Evolutionary conservation across 805 yeast species (phyloP).

Genomic region (Danielozyma ontarioensis): DNA sequence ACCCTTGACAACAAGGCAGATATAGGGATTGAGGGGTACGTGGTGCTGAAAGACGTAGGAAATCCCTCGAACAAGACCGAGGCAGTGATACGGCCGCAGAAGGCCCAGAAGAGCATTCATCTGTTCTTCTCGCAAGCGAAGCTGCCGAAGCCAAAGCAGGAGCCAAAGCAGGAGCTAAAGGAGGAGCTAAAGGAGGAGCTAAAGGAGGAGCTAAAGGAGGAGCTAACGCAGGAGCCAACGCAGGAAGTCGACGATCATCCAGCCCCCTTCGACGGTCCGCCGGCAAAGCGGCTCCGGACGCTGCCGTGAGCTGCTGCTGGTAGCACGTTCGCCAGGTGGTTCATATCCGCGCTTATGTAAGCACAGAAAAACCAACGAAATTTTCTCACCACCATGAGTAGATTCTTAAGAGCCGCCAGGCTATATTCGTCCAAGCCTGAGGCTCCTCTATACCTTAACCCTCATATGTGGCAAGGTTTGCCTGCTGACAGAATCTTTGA

Average conservation of each 20-base stretch:
- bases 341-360: constrained; percentile 1
- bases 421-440: too few relatives aligned
- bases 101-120: constrained; percentile 8
- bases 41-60: constrained; percentile 63
- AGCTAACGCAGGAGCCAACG: neutral
- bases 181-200: constrained; percentile 1
- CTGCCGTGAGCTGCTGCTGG: constrained; percentile 1
- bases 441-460: constrained; percentile 46
- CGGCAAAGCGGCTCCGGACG: neutral
- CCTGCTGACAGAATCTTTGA: constrained; percentile 59
- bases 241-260: constrained; percentile 1
- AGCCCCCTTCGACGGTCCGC: constrained; percentile 1
- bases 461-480: constrained; percentile 66
- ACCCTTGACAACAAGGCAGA: constrained; percentile 25
- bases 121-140: constrained; percentile 7
- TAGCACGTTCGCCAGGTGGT: neutral
- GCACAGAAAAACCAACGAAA: neutral
- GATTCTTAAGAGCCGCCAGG: too few relatives aligned
- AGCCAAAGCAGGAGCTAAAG: neutral
- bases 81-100: constrained; percentile 23
- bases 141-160: constrained; percentile 1
- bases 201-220: neutral
- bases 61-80: constrained; percentile 46
- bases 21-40: constrained; percentile 42
- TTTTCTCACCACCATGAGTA: neutral